A percentile compares a stretch with the other conserved stretches of the same genome.
Evolutionary conservation across 805 yeast genomes (phyloP).

Genomic region (Lipomyces japonicus): DNA sequence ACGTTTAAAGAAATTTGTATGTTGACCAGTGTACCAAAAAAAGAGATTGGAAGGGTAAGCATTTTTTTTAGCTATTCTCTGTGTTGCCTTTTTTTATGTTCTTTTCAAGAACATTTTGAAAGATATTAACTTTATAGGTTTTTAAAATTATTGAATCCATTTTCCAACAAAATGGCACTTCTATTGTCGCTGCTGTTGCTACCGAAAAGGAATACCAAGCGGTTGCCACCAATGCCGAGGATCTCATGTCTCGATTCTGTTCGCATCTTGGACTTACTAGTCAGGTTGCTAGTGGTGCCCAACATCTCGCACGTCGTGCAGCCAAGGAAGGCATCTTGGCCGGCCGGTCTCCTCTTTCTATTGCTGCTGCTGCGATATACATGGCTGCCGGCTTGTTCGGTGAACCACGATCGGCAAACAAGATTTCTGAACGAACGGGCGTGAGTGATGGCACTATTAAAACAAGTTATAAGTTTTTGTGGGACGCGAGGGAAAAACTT

Average conservation of each 20-base stretch:
- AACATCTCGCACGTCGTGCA: conserved; percentile 82
- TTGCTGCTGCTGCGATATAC: conserved; percentile 95
- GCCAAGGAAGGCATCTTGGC: conserved; percentile 91
- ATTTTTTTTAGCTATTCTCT: conserved; percentile 39
- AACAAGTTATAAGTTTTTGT: conserved; percentile 79
- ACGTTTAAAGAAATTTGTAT: conserved; percentile 96
- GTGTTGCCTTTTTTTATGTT: background rate
- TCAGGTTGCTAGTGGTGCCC: conserved; percentile 87
- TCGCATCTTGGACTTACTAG: conserved; percentile 86
- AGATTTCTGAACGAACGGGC: conserved; percentile 87
- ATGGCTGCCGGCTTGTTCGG: conserved; percentile 89
- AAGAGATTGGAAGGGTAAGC: conserved; percentile 74
- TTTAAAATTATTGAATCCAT: conserved; percentile 78
- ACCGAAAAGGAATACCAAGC: conserved; percentile 50
- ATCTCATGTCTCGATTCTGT: conserved; percentile 91
- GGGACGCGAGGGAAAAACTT: conserved; percentile 65
- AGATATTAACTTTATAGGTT: conserved; percentile 11
- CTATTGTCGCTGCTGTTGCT: conserved; percentile 33
- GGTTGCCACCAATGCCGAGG: conserved; percentile 88
- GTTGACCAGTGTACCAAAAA: conserved; percentile 85
- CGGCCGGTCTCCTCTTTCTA: conserved; percentile 94
- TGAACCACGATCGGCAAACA: conserved; percentile 67
- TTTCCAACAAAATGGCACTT: conserved; percentile 30
- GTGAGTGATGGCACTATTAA: conserved; percentile 97
- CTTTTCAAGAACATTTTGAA: background rate